A percentile compares a stretch with the other conserved stretches of the same genome.
phyloP scores from a whole-genome alignment of 306 rosid species.

The Clitoria ternatea region DNA sequence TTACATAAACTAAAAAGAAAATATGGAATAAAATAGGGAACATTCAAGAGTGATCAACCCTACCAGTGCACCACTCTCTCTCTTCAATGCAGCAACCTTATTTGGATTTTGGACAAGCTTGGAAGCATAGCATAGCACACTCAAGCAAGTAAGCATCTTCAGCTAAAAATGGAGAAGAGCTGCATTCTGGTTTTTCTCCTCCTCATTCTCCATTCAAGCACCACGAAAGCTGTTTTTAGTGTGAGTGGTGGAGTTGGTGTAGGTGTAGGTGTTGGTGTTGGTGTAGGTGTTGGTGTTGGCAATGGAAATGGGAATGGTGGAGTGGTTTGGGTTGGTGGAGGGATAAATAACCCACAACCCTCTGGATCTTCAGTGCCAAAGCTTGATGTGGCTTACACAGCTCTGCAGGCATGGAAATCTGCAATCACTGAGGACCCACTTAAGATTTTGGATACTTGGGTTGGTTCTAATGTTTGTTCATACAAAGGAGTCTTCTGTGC shows the following conservation, averaged over 20 bases:
- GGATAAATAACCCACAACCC: conserved; percentile 41
- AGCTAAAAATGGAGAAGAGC: conserved; percentile 51
- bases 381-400: conserved; percentile 57
- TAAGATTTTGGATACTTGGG: conserved; percentile 59
- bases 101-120: conserved; percentile 45
- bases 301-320: conserved; percentile 29
- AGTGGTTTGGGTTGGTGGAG: conserved; percentile 67
- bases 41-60: conserved; percentile 42
- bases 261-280: conserved; percentile 31
- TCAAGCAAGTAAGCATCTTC: conserved; percentile 11
- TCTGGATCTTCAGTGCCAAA: conserved; percentile 45
- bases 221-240: conserved; percentile 40
- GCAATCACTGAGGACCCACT: conserved; percentile 79
- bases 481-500: conserved; percentile 88
- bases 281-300: neutral
- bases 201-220: conserved; percentile 21
- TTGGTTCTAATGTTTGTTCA: conserved; percentile 76
- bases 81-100: conserved; percentile 47
- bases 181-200: conserved; percentile 41
- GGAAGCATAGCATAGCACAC: conserved; percentile 31
- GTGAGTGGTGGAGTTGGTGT: conserved; percentile 42
- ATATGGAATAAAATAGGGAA: conserved; percentile 4
- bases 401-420: conserved; percentile 90
- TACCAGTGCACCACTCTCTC: conserved; percentile 37
- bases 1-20: conserved; percentile 10